phyloP scores from a whole-genome alignment of 1,284 basidiomycete species.

The Veloboletus limbatus region DNA sequence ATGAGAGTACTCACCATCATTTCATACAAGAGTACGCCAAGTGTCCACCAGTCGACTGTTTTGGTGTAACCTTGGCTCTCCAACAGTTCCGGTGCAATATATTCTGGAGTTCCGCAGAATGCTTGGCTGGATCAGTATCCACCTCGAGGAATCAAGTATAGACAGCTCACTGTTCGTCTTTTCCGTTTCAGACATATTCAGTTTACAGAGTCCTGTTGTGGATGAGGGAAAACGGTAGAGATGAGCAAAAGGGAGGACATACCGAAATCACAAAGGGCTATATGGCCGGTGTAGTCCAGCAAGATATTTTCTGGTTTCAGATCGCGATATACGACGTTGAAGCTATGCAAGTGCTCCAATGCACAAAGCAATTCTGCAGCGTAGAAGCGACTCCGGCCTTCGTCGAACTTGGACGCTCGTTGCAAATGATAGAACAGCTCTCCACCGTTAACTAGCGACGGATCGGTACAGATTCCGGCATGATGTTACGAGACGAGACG shows the following conservation, averaged over 20 bases:
- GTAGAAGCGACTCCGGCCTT: conserved; percentile 92
- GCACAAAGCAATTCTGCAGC: conserved; percentile 94
- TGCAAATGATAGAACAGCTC: conserved; percentile 98
- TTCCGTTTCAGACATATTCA: conserved; percentile 98
- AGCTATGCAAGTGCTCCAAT: conserved; percentile 93
- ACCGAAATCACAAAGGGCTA: conserved; percentile 97
- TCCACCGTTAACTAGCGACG: conserved; percentile 84
- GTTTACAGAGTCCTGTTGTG: conserved; percentile 84
- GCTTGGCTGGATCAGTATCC: conserved; percentile 46
- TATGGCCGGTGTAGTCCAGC: conserved; percentile 96
- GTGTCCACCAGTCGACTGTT: conserved; percentile 99
- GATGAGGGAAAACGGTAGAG: conserved; percentile 3
- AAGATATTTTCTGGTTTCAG: conserved; percentile 98
- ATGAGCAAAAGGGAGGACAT: conserved; percentile 7
- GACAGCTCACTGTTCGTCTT: conserved; percentile 86
- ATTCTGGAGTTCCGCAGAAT: conserved; percentile 99
- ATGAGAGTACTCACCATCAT: conserved; percentile 73
- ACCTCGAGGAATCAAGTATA: neutral
- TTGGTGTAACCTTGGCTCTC: conserved; percentile 98
- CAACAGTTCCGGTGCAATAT: conserved; percentile 93
- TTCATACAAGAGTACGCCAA: conserved; percentile 96
- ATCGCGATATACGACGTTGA: conserved; percentile 98
- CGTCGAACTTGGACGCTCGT: conserved; percentile 95
- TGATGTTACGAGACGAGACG: conserved; percentile 18
- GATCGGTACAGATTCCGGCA: conserved; percentile 1